Conservation (phyloP, 2,329 filamentous ascomycete genomes). For the Penicillium occitanis region DNA sequence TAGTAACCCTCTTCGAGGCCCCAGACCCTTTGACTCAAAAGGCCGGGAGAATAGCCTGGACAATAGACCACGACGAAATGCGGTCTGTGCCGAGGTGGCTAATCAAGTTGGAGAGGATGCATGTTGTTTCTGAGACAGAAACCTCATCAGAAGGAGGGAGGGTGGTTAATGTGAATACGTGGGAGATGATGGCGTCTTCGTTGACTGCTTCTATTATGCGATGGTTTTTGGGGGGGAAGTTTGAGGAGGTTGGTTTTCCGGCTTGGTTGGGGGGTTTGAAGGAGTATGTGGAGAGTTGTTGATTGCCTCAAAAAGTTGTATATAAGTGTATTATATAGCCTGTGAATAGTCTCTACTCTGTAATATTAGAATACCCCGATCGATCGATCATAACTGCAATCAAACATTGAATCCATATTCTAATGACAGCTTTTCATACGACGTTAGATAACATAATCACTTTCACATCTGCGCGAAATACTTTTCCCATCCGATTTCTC, state of each 20-base stretch:
- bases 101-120: neutral
- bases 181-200: neutral
- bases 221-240: neutral
- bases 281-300: neutral
- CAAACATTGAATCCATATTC: neutral
- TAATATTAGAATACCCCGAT: neutral
- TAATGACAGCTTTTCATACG: neutral
- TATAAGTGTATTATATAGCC: neutral
- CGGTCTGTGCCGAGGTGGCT: neutral
- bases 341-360: neutral
- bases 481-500: conserved; percentile 45
- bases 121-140: neutral
- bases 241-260: neutral
- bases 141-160: neutral
- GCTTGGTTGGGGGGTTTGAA: neutral
- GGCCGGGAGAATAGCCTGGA: neutral
- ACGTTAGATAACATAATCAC: neutral
- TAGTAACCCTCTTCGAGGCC: neutral
- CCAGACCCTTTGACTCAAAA: neutral
- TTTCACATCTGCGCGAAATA: conserved; percentile 47
- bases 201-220: neutral
- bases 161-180: neutral
- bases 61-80: neutral
- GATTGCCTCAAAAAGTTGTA: neutral
- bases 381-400: neutral